phyloP scores from a whole-genome alignment of 2,329 filamentous ascomycete genomes.

The Claviceps quebecensis region DNA sequence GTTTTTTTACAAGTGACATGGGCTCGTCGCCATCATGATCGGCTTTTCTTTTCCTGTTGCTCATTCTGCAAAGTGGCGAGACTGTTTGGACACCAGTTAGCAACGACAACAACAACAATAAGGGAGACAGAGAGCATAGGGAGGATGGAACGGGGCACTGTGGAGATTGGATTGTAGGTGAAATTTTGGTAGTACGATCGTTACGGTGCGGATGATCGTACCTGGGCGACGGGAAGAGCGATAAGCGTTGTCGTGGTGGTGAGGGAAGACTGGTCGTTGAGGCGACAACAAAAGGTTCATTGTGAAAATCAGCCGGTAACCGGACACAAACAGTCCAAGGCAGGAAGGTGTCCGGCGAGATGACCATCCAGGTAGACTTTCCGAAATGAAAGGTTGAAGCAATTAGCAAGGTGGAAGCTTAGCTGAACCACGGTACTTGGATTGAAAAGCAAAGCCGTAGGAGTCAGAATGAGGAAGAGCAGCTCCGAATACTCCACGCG shows the following conservation, averaged over 20 bases:
- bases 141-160: neutral
- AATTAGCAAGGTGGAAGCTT: neutral
- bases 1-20: conserved; percentile 62
- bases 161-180: neutral
- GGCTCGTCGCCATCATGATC: conserved; percentile 73
- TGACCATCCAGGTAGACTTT: neutral
- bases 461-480: too few species aligned
- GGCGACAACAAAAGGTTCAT: conserved; percentile 52
- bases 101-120: neutral
- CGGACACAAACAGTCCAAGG: neutral
- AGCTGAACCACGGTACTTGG: neutral
- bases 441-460: too few species aligned
- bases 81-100: conserved; percentile 11
- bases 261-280: conserved; percentile 44
- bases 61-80: conserved; percentile 38
- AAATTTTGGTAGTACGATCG: neutral
- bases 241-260: conserved; percentile 41
- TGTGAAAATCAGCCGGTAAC: conserved; percentile 12
- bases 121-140: neutral
- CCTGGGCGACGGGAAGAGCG: conserved; percentile 41
- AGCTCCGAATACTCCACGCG: too few species aligned
- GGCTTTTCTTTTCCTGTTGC: conserved; percentile 71
- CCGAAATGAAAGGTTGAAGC: neutral
- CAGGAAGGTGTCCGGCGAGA: neutral
- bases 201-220: conserved; percentile 23